Evolutionary conservation across 257 asterid species (phyloP).

Genomic region (Petunia secreta): DNA sequence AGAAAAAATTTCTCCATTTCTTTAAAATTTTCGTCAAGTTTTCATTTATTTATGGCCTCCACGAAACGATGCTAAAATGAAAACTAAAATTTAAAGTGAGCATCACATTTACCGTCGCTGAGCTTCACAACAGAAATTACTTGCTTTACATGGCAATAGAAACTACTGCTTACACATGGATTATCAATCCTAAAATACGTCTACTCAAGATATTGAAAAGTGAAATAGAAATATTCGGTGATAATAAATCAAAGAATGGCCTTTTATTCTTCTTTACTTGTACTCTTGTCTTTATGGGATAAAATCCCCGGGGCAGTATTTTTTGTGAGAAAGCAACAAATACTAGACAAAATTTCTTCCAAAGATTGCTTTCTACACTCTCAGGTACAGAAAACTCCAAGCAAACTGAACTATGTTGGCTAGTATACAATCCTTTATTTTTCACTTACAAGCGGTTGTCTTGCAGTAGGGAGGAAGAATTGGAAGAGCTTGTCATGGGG

Average conservation of each 20-base stretch:
- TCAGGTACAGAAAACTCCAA: neutral
- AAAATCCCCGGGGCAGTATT: slow-evolving; percentile 13
- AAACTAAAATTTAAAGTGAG: no score
- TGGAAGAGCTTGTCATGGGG: slow-evolving; percentile 26
- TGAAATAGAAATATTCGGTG: no score
- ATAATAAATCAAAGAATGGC: neutral
- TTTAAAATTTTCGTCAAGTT: neutral
- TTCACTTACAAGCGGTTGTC: neutral
- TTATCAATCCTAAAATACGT: no score
- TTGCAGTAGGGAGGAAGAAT: neutral
- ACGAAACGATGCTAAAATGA: neutral
- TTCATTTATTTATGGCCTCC: neutral
- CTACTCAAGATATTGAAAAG: no score
- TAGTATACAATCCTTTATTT: neutral
- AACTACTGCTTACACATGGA: no score
- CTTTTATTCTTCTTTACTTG: neutral
- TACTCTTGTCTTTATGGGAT: neutral
- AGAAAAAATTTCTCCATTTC: neutral
- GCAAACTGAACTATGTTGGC: neutral
- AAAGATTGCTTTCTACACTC: neutral
- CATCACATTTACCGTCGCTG: no score
- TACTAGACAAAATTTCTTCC: neutral
- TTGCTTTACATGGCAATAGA: no score
- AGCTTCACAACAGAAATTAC: no score
- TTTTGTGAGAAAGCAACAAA: neutral